Conservation (phyloP, 164 flowering plant species). For the Vitis amurensis region DNA sequence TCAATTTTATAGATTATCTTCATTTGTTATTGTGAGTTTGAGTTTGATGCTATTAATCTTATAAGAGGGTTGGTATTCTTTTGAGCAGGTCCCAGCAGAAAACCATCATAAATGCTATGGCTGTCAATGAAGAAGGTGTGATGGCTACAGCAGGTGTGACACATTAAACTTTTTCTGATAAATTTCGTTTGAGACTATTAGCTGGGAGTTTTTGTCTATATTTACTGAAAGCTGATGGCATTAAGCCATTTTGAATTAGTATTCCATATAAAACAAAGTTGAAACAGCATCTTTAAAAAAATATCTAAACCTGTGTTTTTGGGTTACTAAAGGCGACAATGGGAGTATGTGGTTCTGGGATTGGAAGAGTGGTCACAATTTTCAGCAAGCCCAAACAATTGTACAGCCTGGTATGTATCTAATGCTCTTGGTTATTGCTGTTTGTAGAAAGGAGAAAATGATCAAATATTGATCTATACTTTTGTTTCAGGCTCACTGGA, state of each 20-base stretch:
- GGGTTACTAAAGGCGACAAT: slow-evolving; percentile 69
- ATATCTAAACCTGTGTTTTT: neutral
- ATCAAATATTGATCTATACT: neutral
- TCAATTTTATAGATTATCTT: too few species aligned
- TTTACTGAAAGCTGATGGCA: too few species aligned
- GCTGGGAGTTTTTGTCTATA: too few species aligned
- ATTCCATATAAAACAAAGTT: neutral
- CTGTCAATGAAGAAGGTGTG: slow-evolving; percentile 97
- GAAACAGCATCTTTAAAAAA: too few species aligned
- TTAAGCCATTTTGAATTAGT: neutral
- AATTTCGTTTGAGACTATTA: too few species aligned
- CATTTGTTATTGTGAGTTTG: too few species aligned
- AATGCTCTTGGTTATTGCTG: neutral
- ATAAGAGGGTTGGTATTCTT: neutral
- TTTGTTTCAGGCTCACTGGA: slow-evolving; percentile 85
- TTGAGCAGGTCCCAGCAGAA: slow-evolving; percentile 93
- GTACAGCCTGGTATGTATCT: slow-evolving; percentile 88
- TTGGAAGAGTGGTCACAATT: slow-evolving; percentile 97
- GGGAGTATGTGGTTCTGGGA: slow-evolving; percentile 99
- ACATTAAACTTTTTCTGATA: neutral
- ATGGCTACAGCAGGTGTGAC: slow-evolving; percentile 84
- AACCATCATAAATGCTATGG: slow-evolving; percentile 91
- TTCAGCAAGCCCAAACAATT: slow-evolving; percentile 92
- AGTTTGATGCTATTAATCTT: too few species aligned
- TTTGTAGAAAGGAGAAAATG: neutral